These are phyloP conservation scores for Paramecium pentaurelia DNA, from an alignment of 73 alveolate genomes.

Conservation along the genomic window DNA sequence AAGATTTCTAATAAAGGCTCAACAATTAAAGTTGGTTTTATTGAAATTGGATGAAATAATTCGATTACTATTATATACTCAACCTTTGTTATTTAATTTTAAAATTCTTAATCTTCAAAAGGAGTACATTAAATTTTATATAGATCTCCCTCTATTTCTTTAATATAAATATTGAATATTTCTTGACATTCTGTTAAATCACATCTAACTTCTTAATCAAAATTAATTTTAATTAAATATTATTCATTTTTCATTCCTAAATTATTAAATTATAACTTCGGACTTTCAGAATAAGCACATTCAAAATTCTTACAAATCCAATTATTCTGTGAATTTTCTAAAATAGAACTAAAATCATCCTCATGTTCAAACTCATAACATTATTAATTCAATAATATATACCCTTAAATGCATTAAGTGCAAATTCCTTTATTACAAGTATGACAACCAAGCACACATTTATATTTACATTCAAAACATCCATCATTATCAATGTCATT, in stretches of 20 bases:
- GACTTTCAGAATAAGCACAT: neutral
- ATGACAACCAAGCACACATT: neutral
- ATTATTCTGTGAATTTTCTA: neutral
- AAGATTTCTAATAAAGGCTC: neutral
- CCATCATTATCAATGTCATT: neutral
- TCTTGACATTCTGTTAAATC: neutral
- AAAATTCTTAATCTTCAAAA: neutral
- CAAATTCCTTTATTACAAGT: neutral
- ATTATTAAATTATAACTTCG: neutral
- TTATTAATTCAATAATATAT: neutral
- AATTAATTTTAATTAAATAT: neutral
- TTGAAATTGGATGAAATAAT: neutral
- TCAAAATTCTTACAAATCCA: neutral
- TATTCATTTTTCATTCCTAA: neutral
- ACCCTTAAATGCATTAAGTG: neutral
- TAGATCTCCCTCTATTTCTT: neutral
- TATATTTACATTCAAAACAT: neutral
- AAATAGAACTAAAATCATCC: neutral
- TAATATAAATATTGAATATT: neutral
- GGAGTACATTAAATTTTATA: neutral
- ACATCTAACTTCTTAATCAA: neutral
- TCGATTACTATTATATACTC: neutral
- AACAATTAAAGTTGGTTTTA: neutral
- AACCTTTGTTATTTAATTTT: neutral
- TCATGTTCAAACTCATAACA: neutral